These are phyloP conservation scores for Misopates orontium DNA, from an alignment of 257 asterid genomes.

Conservation along the genomic window DNA sequence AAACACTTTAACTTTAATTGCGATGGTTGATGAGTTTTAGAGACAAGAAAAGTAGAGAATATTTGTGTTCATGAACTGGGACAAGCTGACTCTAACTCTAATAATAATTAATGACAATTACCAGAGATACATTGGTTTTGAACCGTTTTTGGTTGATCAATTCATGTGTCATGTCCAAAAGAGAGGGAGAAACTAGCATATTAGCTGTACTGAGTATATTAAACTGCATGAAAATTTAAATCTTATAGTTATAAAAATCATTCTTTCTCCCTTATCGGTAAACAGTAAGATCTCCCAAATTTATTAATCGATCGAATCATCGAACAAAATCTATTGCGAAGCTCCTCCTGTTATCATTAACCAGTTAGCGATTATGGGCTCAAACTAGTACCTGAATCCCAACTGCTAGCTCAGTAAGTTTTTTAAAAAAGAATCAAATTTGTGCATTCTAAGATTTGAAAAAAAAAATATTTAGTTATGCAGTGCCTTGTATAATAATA, in stretches of 20 bases:
- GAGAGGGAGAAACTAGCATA: constrained; percentile 30
- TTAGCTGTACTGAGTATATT: constrained; percentile 18
- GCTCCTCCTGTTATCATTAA: too few relatives aligned
- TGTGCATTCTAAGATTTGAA: too few relatives aligned
- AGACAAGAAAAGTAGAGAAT: constrained; percentile 33
- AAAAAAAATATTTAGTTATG: too few relatives aligned
- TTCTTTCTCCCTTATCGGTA: neutral
- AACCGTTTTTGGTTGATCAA: constrained; percentile 32
- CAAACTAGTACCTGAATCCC: too few relatives aligned
- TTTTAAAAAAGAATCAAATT: too few relatives aligned
- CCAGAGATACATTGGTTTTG: constrained; percentile 57
- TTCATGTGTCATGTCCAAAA: constrained; percentile 51
- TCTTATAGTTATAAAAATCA: neutral
- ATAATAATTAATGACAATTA: constrained; percentile 42
- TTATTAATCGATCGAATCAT: too few relatives aligned
- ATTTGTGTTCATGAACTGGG: constrained; percentile 74
- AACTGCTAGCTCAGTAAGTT: too few relatives aligned
- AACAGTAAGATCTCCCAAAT: neutral
- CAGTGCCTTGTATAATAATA: too few relatives aligned
- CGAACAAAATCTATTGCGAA: too few relatives aligned
- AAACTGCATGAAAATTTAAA: constrained; percentile 11
- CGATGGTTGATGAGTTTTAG: neutral
- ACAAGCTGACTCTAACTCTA: constrained; percentile 49
- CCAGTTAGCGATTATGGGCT: too few relatives aligned
- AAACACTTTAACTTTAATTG: too few relatives aligned